Conservation (phyloP, 1,284 basidiomycete species). For the Amylostereum areolatum region DNA sequence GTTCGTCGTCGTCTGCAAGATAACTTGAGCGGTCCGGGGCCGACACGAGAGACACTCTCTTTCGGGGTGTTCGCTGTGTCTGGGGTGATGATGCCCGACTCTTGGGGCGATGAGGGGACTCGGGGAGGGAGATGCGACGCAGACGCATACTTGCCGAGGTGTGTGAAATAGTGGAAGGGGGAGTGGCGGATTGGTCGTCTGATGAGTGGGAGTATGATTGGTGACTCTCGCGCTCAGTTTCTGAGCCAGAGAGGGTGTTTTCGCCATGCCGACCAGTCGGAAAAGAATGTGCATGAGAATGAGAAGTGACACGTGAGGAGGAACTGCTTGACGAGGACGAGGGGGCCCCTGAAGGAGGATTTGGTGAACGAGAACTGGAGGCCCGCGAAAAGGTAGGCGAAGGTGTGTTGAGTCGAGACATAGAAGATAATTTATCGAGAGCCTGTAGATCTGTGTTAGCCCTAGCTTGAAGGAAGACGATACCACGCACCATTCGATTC, state of each 20-base stretch:
- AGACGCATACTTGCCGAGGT: conserved; percentile 29
- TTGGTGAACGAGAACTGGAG: conserved; percentile 15
- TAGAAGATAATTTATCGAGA: conserved; percentile 58
- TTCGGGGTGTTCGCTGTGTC: conserved; percentile 32
- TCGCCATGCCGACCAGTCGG: conserved; percentile 14
- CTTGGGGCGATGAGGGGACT: conserved; percentile 39
- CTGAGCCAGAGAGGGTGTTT: conserved; percentile 15
- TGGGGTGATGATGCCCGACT: neutral
- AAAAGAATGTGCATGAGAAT: conserved; percentile 21
- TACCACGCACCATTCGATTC: conserved; percentile 55
- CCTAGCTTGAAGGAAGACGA: conserved; percentile 7
- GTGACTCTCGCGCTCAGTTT: conserved; percentile 11
- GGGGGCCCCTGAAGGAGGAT: conserved; percentile 14
- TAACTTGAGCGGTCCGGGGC: conserved; percentile 13
- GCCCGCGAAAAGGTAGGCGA: conserved; percentile 27
- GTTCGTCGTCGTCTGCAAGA: conserved; percentile 22
- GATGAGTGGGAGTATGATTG: conserved; percentile 16
- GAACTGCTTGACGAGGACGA: conserved; percentile 26
- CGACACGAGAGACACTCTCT: conserved; percentile 32
- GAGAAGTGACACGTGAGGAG: conserved; percentile 21
- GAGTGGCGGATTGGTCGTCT: conserved; percentile 19
- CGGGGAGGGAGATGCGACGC: conserved; percentile 47
- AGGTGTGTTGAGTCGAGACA: conserved; percentile 34
- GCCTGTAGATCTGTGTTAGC: conserved; percentile 35
- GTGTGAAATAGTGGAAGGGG: conserved; percentile 14